Conservation (phyloP, 495 filamentous ascomycete species). For the Penicillium samsonianum region DNA sequence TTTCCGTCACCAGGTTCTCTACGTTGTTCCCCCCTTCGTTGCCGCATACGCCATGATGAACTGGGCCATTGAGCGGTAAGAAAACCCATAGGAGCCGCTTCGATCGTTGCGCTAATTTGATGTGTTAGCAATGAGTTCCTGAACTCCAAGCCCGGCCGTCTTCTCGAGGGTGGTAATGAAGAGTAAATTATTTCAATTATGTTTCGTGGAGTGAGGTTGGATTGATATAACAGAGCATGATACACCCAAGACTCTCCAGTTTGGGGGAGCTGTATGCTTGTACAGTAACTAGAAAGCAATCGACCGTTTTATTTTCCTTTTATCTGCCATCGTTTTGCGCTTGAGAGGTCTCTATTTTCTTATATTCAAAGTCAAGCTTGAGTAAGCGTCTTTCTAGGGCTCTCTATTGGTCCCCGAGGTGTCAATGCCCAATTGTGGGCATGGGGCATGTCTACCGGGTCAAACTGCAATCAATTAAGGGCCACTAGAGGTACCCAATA, state of each 20-base stretch:
- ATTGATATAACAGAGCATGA: slow-evolving; percentile 24
- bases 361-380: slow-evolving; percentile 2
- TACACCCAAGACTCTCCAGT: slow-evolving; percentile 15
- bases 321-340: slow-evolving; percentile 11
- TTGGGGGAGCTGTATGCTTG: slow-evolving; percentile 37
- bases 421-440: not conserved
- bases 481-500: not conserved
- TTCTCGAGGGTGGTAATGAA: slow-evolving; percentile 38
- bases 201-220: slow-evolving; percentile 15
- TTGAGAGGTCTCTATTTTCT: not conserved
- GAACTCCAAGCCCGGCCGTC: slow-evolving; percentile 85
- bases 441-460: not conserved
- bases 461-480: not conserved
- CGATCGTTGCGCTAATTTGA: not conserved
- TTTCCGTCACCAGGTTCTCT: slow-evolving; percentile 70
- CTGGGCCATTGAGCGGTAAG: slow-evolving; percentile 83
- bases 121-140: slow-evolving; percentile 77
- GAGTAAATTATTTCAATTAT: slow-evolving; percentile 36
- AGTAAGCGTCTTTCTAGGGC: slow-evolving; percentile 25
- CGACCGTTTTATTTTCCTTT: slow-evolving; percentile 37
- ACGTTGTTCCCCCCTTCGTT: slow-evolving; percentile 76
- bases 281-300: slow-evolving; percentile 56
- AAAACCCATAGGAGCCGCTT: not conserved
- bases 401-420: slow-evolving; percentile 21
- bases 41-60: slow-evolving; percentile 75